These are phyloP conservation scores for Suillus luteus DNA, from an alignment of 768 basidiomycete genomes.

Conservation along the genomic window DNA sequence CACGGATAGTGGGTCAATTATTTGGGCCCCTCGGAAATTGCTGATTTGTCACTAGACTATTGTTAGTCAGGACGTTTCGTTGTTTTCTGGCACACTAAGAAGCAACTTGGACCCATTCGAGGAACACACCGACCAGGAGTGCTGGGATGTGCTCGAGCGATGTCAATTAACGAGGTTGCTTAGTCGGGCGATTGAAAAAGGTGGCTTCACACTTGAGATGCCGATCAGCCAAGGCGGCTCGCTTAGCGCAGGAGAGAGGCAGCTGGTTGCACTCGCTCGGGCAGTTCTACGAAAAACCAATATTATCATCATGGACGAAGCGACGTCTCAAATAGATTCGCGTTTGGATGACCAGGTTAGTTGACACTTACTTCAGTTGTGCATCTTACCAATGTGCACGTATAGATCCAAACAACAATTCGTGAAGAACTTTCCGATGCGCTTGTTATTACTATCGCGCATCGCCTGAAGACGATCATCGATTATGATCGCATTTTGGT, in stretches of 20 bases:
- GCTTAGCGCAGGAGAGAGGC: constrained; percentile 77
- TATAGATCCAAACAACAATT: constrained; percentile 71
- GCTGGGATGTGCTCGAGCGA: constrained; percentile 62
- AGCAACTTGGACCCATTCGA: constrained; percentile 74
- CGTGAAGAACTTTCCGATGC: constrained; percentile 69
- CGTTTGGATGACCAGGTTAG: constrained; percentile 66
- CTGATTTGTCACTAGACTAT: constrained; percentile 9
- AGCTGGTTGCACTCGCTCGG: constrained; percentile 70
- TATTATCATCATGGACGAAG: constrained; percentile 75
- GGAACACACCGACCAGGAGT: constrained; percentile 59
- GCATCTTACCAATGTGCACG: constrained; percentile 4
- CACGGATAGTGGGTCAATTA: constrained; percentile 48
- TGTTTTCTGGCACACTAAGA: constrained; percentile 72
- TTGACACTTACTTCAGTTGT: neutral
- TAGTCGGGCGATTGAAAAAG: constrained; percentile 27
- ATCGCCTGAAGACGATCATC: constrained; percentile 74
- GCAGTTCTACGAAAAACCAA: constrained; percentile 65
- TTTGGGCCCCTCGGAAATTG: neutral
- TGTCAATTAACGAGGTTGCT: constrained; percentile 59
- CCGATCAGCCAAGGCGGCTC: constrained; percentile 62
- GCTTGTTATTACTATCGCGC: constrained; percentile 84
- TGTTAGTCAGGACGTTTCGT: constrained; percentile 71
- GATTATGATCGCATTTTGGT: constrained; percentile 77
- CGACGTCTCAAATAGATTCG: constrained; percentile 76
- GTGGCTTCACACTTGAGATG: constrained; percentile 50